phyloP scores from a whole-genome alignment of 495 filamentous ascomycete species.

The Hyaloscypha finlandica region DNA sequence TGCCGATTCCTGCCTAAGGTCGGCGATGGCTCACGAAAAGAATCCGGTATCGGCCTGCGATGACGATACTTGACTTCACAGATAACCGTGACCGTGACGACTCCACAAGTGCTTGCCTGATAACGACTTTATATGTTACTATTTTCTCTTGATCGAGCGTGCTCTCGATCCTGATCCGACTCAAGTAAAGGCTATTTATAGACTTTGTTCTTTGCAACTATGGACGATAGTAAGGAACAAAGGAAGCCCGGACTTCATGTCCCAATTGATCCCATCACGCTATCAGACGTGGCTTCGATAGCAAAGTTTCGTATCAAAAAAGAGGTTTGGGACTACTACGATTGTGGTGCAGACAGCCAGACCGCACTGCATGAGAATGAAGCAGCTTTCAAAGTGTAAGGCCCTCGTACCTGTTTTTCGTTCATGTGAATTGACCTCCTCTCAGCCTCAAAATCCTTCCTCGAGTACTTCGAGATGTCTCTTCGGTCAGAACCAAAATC shows the following conservation, averaged over 20 bases:
- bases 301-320: background rate
- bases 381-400: background rate
- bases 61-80: background rate
- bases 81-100: background rate
- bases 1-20: background rate
- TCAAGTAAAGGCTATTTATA: too few relatives aligned
- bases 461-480: background rate
- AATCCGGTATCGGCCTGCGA: background rate
- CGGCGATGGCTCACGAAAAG: background rate
- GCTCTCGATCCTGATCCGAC: too few relatives aligned
- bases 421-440: background rate
- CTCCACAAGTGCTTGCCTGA: background rate
- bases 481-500: background rate
- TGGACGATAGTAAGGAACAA: background rate
- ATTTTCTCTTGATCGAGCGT: too few relatives aligned
- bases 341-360: background rate
- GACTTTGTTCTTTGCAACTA: background rate
- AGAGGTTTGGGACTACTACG: background rate
- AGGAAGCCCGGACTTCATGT: background rate
- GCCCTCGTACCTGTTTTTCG: background rate
- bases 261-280: background rate
- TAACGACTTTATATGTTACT: too few relatives aligned
- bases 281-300: background rate
- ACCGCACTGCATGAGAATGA: background rate
- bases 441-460: background rate